Conservation (phyloP, 768 basidiomycete genomes). For the Paxillus ammoniavirescens region DNA sequence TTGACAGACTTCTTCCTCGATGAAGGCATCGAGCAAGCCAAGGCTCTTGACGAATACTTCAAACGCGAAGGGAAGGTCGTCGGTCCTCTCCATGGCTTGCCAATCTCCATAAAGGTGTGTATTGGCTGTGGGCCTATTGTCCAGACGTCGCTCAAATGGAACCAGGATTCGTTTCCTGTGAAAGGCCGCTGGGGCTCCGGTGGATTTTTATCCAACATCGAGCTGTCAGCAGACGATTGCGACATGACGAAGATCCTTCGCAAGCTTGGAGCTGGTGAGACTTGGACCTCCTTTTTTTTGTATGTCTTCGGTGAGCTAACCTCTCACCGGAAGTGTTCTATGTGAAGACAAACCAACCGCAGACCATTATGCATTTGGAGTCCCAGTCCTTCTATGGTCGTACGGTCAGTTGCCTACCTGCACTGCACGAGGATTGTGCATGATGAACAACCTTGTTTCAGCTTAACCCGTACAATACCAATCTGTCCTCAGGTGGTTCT, state of each 20-base stretch:
- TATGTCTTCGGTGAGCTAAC: slow-evolving; percentile 4
- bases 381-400: slow-evolving; percentile 33
- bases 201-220: slow-evolving; percentile 32
- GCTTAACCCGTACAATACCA: slow-evolving; percentile 44
- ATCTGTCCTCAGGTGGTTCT: slow-evolving; percentile 48
- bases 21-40: slow-evolving; percentile 37
- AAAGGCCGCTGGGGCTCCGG: slow-evolving; percentile 38
- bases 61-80: slow-evolving; percentile 35
- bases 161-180: slow-evolving; percentile 39
- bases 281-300: background rate
- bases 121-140: background rate
- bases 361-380: slow-evolving; percentile 42
- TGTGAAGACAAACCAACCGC: slow-evolving; percentile 43
- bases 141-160: background rate
- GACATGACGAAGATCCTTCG: slow-evolving; percentile 35
- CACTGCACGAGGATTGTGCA: fast-evolving
- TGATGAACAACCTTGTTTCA: slow-evolving; percentile 16
- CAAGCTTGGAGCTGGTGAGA: slow-evolving; percentile 42
- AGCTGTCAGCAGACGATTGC: slow-evolving; percentile 25
- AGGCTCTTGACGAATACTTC: slow-evolving; percentile 41
- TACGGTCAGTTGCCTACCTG: slow-evolving; percentile 13
- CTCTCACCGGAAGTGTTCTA: slow-evolving; percentile 35
- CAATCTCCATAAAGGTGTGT: slow-evolving; percentile 38
- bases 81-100: slow-evolving; percentile 45
- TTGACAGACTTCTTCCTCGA: slow-evolving; percentile 47